phyloP scores from a whole-genome alignment of 768 basidiomycete species.

The Asterophora lycoperdoides region DNA sequence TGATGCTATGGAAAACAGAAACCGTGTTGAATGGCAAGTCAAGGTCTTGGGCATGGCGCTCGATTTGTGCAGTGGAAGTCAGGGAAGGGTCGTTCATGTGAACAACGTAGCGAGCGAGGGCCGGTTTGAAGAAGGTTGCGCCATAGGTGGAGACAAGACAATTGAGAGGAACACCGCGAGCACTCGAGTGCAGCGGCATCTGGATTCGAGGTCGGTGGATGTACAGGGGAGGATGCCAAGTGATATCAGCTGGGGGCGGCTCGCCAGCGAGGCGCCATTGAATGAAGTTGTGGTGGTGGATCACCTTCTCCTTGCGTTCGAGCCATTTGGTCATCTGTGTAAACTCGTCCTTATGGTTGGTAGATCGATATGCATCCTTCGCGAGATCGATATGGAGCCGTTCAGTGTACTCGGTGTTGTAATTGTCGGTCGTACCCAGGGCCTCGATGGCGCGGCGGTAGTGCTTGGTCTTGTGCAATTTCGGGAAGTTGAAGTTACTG shows the following conservation, averaged over 20 bases:
- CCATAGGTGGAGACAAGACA: no score
- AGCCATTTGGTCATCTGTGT: conserved; percentile 37
- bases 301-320: conserved; percentile 28
- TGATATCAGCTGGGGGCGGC: conserved; percentile 4
- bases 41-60: conserved; percentile 8
- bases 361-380: no score
- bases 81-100: conserved; percentile 16
- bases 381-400: no score
- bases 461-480: conserved; percentile 35
- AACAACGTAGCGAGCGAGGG: conserved; percentile 25
- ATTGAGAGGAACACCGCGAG: conserved; percentile 20
- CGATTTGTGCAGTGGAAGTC: conserved; percentile 12
- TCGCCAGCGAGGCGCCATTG: conserved; percentile 18
- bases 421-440: no score
- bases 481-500: conserved; percentile 39
- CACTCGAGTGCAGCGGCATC: conserved; percentile 23
- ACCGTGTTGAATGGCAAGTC: conserved; percentile 23
- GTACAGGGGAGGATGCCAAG: conserved; percentile 10
- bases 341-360: conserved; percentile 32
- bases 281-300: conserved; percentile 23
- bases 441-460: conserved; percentile 27
- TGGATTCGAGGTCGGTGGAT: conserved; percentile 6
- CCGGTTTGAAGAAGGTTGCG: conserved; percentile 19
- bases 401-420: no score
- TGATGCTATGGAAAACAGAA: conserved; percentile 32